Percentiles rank a stretch among this genome's conserved stretches.
These are phyloP conservation scores for Aspergillus wentii DNA, from an alignment of 495 filamentous ascomycete species.

Conservation along the genomic window DNA sequence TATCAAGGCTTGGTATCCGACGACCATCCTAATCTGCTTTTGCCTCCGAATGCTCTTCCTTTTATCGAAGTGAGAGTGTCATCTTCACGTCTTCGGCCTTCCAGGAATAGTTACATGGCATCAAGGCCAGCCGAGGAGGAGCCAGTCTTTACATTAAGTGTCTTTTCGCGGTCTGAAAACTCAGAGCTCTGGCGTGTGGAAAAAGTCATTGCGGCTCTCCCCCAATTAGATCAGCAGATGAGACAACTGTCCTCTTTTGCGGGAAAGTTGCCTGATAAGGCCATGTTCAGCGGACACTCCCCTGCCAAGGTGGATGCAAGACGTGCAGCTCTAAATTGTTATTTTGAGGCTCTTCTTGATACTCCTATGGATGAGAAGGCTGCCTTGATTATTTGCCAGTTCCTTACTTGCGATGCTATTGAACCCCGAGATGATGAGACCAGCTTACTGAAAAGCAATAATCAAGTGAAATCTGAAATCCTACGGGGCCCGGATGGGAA, in stretches of 20 bases:
- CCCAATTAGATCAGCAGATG: slow-evolving; percentile 73
- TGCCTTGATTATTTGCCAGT: slow-evolving; percentile 80
- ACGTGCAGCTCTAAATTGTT: slow-evolving; percentile 72
- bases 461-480: slow-evolving; percentile 34
- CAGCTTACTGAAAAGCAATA: slow-evolving; percentile 40
- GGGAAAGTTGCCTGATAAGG: slow-evolving; percentile 72
- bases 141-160: slow-evolving; percentile 85
- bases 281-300: slow-evolving; percentile 86
- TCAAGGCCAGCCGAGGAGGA: slow-evolving; percentile 69
- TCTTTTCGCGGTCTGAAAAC: slow-evolving; percentile 73
- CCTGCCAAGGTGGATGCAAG: slow-evolving; percentile 91
- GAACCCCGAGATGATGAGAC: slow-evolving; percentile 67
- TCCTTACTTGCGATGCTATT: slow-evolving; percentile 80
- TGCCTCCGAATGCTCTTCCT: slow-evolving; percentile 88
- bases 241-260: slow-evolving; percentile 64
- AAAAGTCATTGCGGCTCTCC: slow-evolving; percentile 80
- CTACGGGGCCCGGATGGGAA: slow-evolving; percentile 54
- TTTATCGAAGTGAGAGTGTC: slow-evolving; percentile 80
- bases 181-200: slow-evolving; percentile 89
- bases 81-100: slow-evolving; percentile 90
- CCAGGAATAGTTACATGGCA: slow-evolving; percentile 74
- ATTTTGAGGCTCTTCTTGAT: slow-evolving; percentile 78
- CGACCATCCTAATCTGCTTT: slow-evolving; percentile 73
- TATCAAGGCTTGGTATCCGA: slow-evolving; percentile 72
- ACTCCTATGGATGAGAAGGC: slow-evolving; percentile 73